Evolutionary conservation across 2,329 filamentous ascomycete genomes (phyloP), one percentile per base, ranked within the genome.

Genomic region (Aureobasidium melanogenum): DNA sequence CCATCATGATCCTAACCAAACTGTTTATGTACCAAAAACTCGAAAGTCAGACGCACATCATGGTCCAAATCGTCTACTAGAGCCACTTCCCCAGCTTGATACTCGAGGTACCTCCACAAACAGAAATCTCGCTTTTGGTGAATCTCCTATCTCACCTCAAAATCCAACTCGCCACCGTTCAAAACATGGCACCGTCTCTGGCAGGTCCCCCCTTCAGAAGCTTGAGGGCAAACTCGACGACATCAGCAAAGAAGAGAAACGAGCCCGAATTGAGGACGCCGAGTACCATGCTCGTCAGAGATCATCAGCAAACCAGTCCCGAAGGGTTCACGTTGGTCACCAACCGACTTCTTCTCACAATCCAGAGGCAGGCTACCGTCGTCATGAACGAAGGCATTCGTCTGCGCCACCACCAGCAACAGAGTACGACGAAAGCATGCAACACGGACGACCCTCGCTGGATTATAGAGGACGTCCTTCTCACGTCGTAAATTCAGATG

Each of bases 191-290:
- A 84, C 89, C 75, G 89, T 93, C 69, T 82, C 87, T 62, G 88
- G 95, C 72, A 85, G 89, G 69, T 97, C 93, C 65, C 94, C 95
- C 57, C 81, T 99, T 57, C 93, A 99, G 74, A 94, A 88, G 77
- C 83, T 99, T 67, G 93, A 99, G 78, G 84, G 89, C 70, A 94
- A 90, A 69, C 82, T 97, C 69, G 88, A 88, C 73, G 91, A 89
- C 75, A 93, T 97, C 74, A 96, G 89, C 73, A 97, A 97, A 73
- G 92, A 97, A 75, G 92, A 97, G 75, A 95, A 96, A 74, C 84
- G 93, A 65, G 91, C 91, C 9, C 83, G 90, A 50, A 85, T 93
- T 5, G 84, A 91, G 71, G 88, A 93, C 68, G 91, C 91, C 6
- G 93, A 97, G 72, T 81, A 85, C 66, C 82, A 84, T 46, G 83